Evolutionary conservation across 176 grass and related monocot species (phyloP), one percentile per base, ranked within the genome.

Genomic region (Saccharum officinarum): DNA sequence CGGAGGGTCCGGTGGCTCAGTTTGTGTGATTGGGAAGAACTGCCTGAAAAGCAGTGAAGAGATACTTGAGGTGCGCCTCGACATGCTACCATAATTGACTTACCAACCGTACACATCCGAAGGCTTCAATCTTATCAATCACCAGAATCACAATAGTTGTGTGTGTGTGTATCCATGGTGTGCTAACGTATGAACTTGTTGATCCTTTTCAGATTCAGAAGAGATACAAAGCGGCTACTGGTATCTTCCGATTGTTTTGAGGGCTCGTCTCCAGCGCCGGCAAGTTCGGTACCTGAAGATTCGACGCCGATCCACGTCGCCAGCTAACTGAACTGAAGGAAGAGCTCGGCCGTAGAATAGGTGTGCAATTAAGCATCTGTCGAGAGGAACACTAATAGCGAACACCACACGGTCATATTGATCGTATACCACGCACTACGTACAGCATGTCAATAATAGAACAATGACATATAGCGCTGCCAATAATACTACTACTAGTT

Each of bases 211-310:
- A 99, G 93, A 94, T 96, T 69, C 97, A 99, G 86, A 89, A 67
- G 77, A 99, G 88, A 71, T 99, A 99, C 79, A 95, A 94, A 78
- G 90, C 90, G 42, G 97, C 91, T 16, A 99, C 97, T 0, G 93
- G 9, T 99, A 99, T 71, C 82, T 91, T 15, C 97, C 92, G 1
- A 85, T 96, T 65, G 54, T 99, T 17, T 99, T 3, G 92, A 95
- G 52, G 97, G 97, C 11, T 99, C 97, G 7, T 99, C 97, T 26
- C 93, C 93, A 2, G 97, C 41, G 93, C 93, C 3, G 88, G 88
- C 40, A 96, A 94, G 71, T 99, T 99, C 10, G 97, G 17, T 92
- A 96, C 65, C 81, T 99, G 57, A 99, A 92, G 88, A 88, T 99
- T 60, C 93, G 82, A 5, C 81, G 55, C 61, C 69, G 66, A 59